Evolutionary conservation across 768 basidiomycete genomes (phyloP).

Genomic region (Leccinum longicurvipes): DNA sequence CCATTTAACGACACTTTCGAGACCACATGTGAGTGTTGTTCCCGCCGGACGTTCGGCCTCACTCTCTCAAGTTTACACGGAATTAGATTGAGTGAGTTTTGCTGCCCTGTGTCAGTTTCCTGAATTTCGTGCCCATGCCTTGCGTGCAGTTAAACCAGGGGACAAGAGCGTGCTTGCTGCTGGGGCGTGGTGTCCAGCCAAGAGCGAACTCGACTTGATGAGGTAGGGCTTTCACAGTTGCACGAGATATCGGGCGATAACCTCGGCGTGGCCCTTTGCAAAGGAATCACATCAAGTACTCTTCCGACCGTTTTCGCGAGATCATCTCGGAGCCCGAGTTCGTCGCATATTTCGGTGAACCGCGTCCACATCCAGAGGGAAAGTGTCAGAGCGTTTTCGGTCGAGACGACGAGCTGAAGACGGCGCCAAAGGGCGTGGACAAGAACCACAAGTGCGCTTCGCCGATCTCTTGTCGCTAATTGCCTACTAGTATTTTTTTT

Average conservation of each 20-base stretch:
- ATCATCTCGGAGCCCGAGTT: constrained; percentile 71
- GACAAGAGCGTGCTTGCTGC: constrained; percentile 72
- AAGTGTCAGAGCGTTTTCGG: constrained; percentile 79
- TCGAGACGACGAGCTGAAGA: constrained; percentile 81
- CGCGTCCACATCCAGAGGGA: constrained; percentile 60
- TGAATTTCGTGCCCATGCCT: constrained; percentile 1
- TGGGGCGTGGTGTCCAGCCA: constrained; percentile 76
- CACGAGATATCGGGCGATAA: background rate
- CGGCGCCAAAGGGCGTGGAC: constrained; percentile 84
- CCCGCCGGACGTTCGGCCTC: background rate
- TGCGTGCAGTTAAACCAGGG: constrained; percentile 55
- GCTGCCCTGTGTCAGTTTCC: background rate
- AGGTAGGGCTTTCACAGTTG: constrained; percentile 41
- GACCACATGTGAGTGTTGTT: constrained; percentile 20
- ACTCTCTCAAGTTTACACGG: background rate
- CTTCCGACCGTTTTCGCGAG: constrained; percentile 58
- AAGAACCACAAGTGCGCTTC: constrained; percentile 69
- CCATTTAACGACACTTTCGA: constrained; percentile 11
- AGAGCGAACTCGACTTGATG: constrained; percentile 75
- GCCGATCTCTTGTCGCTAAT: background rate
- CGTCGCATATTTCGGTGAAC: constrained; percentile 70
- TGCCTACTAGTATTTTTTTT: background rate
- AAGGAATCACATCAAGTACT: constrained; percentile 61
- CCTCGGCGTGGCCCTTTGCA: background rate
- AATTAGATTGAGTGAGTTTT: constrained; percentile 22